phyloP scores from a whole-genome alignment of 441 rosid genomes.

The Mallotus japonicus region DNA sequence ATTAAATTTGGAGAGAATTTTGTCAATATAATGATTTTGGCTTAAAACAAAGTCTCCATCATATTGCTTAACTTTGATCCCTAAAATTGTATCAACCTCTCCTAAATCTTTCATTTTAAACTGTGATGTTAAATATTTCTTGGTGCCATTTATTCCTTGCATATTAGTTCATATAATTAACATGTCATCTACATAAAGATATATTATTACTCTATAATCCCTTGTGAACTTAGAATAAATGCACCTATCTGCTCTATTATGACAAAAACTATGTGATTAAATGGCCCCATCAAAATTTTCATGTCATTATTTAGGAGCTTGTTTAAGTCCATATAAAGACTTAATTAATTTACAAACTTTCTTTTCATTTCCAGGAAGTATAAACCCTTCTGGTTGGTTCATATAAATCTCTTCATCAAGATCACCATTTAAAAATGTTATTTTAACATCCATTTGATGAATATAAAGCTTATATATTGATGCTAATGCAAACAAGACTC shows the following conservation, averaged over 20 bases:
- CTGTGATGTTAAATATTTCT: neutral
- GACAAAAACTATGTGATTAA: too few species aligned
- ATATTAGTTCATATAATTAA: neutral
- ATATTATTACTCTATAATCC: neutral
- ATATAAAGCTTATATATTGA: too few species aligned
- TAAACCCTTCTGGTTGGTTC: neutral
- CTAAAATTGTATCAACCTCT: neutral
- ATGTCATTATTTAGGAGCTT: too few species aligned
- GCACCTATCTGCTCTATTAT: neutral
- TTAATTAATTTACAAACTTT: too few species aligned
- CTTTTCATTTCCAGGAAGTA: neutral
- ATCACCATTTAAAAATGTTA: neutral
- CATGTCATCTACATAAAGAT: neutral
- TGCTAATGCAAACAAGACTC: too few species aligned
- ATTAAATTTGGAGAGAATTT: neutral
- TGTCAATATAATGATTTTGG: neutral
- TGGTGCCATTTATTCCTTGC: neutral
- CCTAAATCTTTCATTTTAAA: neutral
- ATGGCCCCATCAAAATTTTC: too few species aligned
- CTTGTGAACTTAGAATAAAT: neutral
- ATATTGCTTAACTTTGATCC: neutral
- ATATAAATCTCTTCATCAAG: neutral
- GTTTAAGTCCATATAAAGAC: neutral
- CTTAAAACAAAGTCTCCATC: neutral
- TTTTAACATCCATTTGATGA: neutral